A percentile compares a stretch with the other conserved stretches of the same genome.
Evolutionary conservation across 352 stramenopile species (phyloP).

Genomic region (Blastocystis sp.): DNA sequence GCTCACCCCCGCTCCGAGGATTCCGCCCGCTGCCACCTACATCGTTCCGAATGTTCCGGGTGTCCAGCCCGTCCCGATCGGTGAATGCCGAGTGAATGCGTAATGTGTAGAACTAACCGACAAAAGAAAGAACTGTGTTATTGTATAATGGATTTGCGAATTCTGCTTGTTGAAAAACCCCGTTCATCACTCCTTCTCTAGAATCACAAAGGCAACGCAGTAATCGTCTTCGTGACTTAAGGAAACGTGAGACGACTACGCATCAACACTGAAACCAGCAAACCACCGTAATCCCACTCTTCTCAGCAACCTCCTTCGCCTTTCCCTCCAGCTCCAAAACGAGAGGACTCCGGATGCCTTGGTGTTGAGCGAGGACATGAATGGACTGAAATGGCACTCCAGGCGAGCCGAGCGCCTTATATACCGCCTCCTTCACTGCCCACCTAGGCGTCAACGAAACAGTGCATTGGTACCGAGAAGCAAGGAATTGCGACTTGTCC

Average conservation of each 20-base stretch:
- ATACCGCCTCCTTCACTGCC: constrained; percentile 56
- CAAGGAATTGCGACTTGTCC: constrained; percentile 45
- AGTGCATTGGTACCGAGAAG: constrained; percentile 15
- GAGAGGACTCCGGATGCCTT: constrained; percentile 32
- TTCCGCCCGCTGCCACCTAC: not conserved
- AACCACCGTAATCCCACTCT: not conserved
- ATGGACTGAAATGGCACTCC: constrained; percentile 50
- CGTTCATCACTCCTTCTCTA: constrained; percentile 20
- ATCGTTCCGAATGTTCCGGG: constrained; percentile 12
- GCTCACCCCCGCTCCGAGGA: not conserved
- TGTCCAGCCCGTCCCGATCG: not conserved
- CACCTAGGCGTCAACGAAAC: constrained; percentile 4
- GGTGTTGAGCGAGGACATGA: not conserved
- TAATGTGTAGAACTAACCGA: not conserved
- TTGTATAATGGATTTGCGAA: constrained; percentile 23
- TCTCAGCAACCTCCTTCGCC: constrained; percentile 16
- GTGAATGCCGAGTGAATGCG: not conserved
- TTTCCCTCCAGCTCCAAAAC: constrained; percentile 33
- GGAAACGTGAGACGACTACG: constrained; percentile 24
- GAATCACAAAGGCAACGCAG: constrained; percentile 68
- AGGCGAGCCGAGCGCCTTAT: constrained; percentile 26
- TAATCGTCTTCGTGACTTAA: constrained; percentile 64
- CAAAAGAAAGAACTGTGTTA: constrained; percentile 29
- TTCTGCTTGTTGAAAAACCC: not conserved
- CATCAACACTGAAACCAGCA: not conserved